phyloP scores from a whole-genome alignment of 371 early-diverging fungal genomes.

The Mucor ambiguus region DNA sequence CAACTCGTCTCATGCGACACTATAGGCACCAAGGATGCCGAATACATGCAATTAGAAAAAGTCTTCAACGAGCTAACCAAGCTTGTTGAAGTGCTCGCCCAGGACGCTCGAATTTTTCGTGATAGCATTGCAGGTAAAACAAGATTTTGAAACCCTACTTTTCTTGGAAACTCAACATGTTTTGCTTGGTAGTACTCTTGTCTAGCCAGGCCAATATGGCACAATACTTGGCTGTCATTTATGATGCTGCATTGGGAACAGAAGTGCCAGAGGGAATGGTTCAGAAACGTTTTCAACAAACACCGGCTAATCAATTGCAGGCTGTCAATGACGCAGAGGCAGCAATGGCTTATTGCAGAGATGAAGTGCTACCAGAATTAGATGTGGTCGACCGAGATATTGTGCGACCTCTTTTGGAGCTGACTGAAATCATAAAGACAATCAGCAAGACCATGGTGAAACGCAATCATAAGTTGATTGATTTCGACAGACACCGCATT shows the following conservation, averaged over 20 bases:
- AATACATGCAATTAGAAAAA: conserved; percentile 65
- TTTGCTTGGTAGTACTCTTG: conserved; percentile 47
- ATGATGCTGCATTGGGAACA: conserved; percentile 35
- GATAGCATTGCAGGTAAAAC: conserved; percentile 67
- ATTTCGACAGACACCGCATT: conserved; percentile 80
- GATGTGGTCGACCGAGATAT: conserved; percentile 74
- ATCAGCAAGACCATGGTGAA: conserved; percentile 79
- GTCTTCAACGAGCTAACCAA: conserved; percentile 62
- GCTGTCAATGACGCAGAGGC: conserved; percentile 63
- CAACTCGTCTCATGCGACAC: not conserved
- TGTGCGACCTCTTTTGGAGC: conserved; percentile 68
- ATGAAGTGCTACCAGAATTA: conserved; percentile 65
- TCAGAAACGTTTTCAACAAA: conserved; percentile 39
- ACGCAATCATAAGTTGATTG: conserved; percentile 80
- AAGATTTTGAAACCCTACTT: not conserved
- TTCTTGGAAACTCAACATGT: not conserved
- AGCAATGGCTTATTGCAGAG: conserved; percentile 55
- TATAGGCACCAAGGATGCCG: conserved; percentile 70
- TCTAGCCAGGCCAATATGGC: conserved; percentile 68
- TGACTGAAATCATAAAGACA: conserved; percentile 63
- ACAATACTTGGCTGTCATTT: conserved; percentile 57
- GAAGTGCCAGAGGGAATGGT: conserved; percentile 38
- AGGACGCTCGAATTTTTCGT: conserved; percentile 75
- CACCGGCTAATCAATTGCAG: conserved; percentile 52
- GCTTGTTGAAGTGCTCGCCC: conserved; percentile 57